These are phyloP conservation scores for Pseudohalonectria lignicola DNA, from an alignment of 2,329 filamentous ascomycete genomes.

Conservation along the genomic window DNA sequence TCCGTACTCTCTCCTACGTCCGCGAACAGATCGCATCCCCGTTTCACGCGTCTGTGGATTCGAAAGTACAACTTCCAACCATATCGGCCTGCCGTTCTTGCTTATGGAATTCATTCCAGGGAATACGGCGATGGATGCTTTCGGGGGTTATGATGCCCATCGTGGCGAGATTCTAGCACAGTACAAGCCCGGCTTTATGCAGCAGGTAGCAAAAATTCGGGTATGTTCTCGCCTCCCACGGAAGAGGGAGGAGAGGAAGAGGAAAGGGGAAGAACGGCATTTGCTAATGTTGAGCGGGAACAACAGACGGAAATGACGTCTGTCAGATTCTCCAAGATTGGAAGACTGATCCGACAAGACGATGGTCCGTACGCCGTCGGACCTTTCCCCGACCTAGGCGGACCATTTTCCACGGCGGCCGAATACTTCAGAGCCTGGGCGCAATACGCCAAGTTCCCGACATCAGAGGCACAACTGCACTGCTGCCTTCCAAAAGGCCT, in stretches of 20 bases:
- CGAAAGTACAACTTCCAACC: not conserved
- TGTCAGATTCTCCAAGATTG: constrained; percentile 1
- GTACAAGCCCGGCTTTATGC: not conserved
- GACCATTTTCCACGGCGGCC: constrained; percentile 12
- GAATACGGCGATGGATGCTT: not conserved
- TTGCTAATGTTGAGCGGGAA: not conserved
- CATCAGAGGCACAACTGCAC: constrained; percentile 7
- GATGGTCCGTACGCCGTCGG: not conserved
- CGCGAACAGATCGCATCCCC: not conserved
- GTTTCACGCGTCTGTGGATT: not conserved
- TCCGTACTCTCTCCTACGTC: not conserved
- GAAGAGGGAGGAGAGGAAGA: no score
- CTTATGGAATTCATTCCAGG: not conserved
- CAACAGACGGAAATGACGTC: not conserved
- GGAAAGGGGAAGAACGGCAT: no score
- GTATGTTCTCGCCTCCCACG: not conserved
- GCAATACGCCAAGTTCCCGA: constrained; percentile 8
- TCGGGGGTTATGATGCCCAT: not conserved
- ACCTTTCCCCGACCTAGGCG: not conserved
- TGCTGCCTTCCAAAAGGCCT: constrained; percentile 2
- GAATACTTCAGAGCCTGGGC: constrained; percentile 13
- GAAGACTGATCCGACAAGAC: not conserved
- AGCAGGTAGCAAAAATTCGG: not conserved
- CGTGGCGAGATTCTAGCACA: not conserved
- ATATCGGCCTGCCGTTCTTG: not conserved